phyloP scores from a whole-genome alignment of 208 protist species.

The Leishmania amazonensis region DNA sequence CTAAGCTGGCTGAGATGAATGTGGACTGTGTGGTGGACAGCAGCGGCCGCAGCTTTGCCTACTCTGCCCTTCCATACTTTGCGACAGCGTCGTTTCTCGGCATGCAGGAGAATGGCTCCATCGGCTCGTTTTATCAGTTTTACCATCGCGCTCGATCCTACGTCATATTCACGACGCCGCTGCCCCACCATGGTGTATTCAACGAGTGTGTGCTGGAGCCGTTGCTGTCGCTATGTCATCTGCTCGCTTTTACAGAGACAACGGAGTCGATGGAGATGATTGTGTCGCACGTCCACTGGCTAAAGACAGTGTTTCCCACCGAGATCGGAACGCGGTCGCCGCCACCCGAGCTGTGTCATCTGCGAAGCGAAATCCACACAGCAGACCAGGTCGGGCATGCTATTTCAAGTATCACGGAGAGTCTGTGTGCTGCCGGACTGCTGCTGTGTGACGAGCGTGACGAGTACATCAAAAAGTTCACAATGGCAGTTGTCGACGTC shows the following conservation, averaged over 20 bases:
- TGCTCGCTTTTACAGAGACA: conserved; percentile 60
- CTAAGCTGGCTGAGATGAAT: conserved; percentile 41
- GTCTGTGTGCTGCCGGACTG: conserved; percentile 31
- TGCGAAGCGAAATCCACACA: conserved; percentile 38
- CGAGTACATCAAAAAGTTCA: conserved; percentile 59
- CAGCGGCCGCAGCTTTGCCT: conserved; percentile 45
- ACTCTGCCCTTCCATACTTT: conserved; percentile 53
- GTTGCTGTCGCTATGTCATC: conserved; percentile 56
- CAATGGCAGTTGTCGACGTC: conserved; percentile 38
- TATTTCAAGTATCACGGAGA: conserved; percentile 41
- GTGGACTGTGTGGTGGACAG: conserved; percentile 54
- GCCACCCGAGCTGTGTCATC: conserved; percentile 29
- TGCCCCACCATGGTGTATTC: conserved; percentile 30
- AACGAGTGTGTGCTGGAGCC: conserved; percentile 68
- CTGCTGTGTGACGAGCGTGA: conserved; percentile 36
- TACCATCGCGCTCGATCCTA: conserved; percentile 70
- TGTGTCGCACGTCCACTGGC: conserved; percentile 77
- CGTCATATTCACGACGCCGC: conserved; percentile 57
- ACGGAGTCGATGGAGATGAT: conserved; percentile 53
- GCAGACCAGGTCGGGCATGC: conserved; percentile 48
- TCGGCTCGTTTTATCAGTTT: conserved; percentile 69
- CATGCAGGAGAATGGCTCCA: conserved; percentile 45
- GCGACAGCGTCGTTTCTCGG: conserved; percentile 56
- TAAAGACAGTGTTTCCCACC: conserved; percentile 52
- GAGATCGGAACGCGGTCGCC: conserved; percentile 38